Conservation (phyloP, 2,329 filamentous ascomycete species). For the Nothomitra cinnamomea region DNA sequence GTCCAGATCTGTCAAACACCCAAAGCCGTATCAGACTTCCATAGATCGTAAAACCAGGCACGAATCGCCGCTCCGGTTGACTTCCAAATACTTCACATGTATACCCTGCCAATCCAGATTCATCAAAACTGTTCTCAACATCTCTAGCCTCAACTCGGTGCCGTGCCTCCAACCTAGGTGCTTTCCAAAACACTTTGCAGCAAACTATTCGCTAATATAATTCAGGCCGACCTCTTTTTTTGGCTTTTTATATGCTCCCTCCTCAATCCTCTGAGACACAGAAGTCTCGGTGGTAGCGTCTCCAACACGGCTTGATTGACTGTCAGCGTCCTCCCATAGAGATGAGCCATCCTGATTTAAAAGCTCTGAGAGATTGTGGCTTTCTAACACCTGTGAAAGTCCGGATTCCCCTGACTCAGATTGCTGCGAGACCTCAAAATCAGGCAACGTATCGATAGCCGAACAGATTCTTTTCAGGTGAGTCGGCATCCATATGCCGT, state of each 20-base stretch:
- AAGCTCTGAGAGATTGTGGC: slow-evolving; percentile 8
- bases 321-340: not conserved
- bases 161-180: not conserved
- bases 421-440: slow-evolving; percentile 9
- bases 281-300: slow-evolving; percentile 4
- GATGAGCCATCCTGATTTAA: slow-evolving; percentile 7
- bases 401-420: slow-evolving; percentile 8
- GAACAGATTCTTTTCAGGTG: slow-evolving; percentile 23
- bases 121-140: not conserved
- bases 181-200: too few species aligned
- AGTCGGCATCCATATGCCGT: slow-evolving; percentile 19
- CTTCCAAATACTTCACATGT: too few species aligned
- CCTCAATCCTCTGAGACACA: slow-evolving; percentile 1
- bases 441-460: slow-evolving; percentile 16
- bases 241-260: slow-evolving; percentile 5
- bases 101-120: not conserved
- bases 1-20: slow-evolving; percentile 4
- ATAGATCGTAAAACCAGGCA: slow-evolving; percentile 3
- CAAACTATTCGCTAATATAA: too few species aligned
- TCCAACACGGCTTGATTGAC: slow-evolving; percentile 1
- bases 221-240: slow-evolving; percentile 3
- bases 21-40: not conserved
- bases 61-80: slow-evolving; percentile 3
- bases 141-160: not conserved
- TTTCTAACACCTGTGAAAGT: slow-evolving; percentile 9